Conservation (phyloP, 768 basidiomycete species). For the Termitomyces sp. region DNA sequence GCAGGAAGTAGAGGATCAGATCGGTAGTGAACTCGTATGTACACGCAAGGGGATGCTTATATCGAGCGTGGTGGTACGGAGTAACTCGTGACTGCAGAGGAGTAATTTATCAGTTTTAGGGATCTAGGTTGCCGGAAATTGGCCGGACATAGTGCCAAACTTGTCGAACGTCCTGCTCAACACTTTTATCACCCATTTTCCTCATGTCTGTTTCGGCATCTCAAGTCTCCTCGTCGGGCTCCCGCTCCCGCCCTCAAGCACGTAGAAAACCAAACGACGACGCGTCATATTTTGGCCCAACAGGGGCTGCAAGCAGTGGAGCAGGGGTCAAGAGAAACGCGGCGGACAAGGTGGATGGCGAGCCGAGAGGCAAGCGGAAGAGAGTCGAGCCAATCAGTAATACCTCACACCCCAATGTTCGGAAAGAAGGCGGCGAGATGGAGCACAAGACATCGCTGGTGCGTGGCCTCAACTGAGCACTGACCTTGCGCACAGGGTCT, state of each 20-base stretch:
- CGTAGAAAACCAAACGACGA: constrained; percentile 63
- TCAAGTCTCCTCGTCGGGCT: constrained; percentile 32
- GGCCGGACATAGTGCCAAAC: background rate
- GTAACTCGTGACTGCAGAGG: constrained; percentile 1
- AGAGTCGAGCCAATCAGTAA: constrained; percentile 42
- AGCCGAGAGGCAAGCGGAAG: constrained; percentile 70
- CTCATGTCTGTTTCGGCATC: constrained; percentile 29
- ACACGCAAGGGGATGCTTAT: background rate
- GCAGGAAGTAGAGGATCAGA: background rate
- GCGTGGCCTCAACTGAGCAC: constrained; percentile 16
- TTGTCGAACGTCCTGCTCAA: background rate
- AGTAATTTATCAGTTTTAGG: constrained; percentile 6
- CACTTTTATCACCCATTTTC: constrained; percentile 9
- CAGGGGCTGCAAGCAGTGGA: constrained; percentile 30
- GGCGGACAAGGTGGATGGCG: constrained; percentile 63
- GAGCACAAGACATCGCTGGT: constrained; percentile 40
- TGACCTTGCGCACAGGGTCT: background rate
- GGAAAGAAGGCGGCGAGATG: constrained; percentile 28
- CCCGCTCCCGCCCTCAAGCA: constrained; percentile 58
- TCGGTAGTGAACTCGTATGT: background rate
- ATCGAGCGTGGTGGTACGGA: constrained; percentile 6
- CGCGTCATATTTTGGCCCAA: constrained; percentile 62
- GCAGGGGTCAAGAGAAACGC: constrained; percentile 59
- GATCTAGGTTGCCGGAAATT: constrained; percentile 11
- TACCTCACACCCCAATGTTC: constrained; percentile 15